These are phyloP conservation scores for Dendrobium huoshanense DNA, from an alignment of 106 monocot genomes.

Conservation along the genomic window DNA sequence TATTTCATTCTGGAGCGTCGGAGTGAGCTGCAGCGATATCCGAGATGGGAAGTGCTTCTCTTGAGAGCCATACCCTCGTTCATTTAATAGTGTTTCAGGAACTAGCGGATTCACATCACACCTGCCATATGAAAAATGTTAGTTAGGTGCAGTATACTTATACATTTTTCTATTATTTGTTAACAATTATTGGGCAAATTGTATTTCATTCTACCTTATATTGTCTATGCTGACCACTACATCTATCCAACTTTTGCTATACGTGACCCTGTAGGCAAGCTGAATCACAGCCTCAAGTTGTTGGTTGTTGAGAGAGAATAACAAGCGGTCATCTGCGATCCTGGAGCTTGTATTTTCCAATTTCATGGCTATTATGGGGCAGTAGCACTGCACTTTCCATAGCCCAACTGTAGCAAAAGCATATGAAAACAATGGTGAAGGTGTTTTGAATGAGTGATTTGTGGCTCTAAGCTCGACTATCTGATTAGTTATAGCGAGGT, in stretches of 20 bases:
- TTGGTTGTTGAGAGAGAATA: slow-evolving; percentile 68
- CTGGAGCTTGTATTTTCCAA: slow-evolving; percentile 21
- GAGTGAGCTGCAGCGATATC: slow-evolving; percentile 53
- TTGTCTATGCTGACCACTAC: slow-evolving; percentile 63
- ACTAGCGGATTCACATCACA: slow-evolving; percentile 44
- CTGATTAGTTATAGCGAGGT: slow-evolving; percentile 65
- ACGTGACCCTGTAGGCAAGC: slow-evolving; percentile 42
- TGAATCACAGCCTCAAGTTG: slow-evolving; percentile 83
- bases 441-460: slow-evolving; percentile 23
- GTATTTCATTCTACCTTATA: slow-evolving; percentile 33
- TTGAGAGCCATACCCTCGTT: slow-evolving; percentile 44
- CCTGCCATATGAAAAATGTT: slow-evolving; percentile 17
- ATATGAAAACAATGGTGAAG: slow-evolving; percentile 60
- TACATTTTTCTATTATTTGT: not conserved
- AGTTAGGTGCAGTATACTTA: not conserved
- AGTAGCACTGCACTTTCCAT: slow-evolving; percentile 80
- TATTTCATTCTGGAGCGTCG: slow-evolving; percentile 36
- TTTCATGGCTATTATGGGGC: slow-evolving; percentile 59
- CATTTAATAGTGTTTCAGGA: slow-evolving; percentile 41
- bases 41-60: slow-evolving; percentile 74
- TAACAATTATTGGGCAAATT: not conserved
- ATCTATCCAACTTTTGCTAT: slow-evolving; percentile 46
- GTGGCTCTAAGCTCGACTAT: slow-evolving; percentile 41
- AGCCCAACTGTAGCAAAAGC: slow-evolving; percentile 46
- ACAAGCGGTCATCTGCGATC: slow-evolving; percentile 57